Conservation (phyloP, 2,329 filamentous ascomycete genomes). For the Penicillium hesseltinei region DNA sequence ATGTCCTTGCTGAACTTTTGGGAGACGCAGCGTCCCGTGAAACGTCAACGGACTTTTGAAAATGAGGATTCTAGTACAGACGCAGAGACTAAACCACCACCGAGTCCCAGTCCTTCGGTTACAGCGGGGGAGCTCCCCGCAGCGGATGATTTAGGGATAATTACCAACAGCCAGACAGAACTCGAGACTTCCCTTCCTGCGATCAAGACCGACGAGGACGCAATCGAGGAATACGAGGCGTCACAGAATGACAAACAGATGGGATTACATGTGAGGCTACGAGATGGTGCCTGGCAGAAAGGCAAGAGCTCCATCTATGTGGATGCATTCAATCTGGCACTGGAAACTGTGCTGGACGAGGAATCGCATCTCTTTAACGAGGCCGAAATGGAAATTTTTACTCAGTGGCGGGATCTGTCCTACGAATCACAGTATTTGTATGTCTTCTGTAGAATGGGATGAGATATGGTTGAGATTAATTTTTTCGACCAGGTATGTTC, state of each 20-base stretch:
- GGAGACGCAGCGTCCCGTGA: constrained; percentile 33
- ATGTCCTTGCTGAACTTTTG: constrained; percentile 41
- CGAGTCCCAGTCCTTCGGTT: constrained; percentile 34
- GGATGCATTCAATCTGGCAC: constrained; percentile 90
- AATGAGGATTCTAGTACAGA: constrained; percentile 1
- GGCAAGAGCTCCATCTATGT: constrained; percentile 91
- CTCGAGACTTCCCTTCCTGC: constrained; percentile 70
- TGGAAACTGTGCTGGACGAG: constrained; percentile 85
- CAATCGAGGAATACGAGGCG: constrained; percentile 76
- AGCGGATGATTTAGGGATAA: constrained; percentile 29
- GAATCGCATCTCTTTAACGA: constrained; percentile 84
- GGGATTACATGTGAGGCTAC: constrained; percentile 51
- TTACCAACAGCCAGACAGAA: constrained; percentile 56
- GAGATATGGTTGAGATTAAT: constrained; percentile 1
- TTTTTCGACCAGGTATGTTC: constrained; percentile 66
- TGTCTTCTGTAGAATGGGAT: constrained; percentile 33
- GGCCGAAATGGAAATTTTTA: constrained; percentile 74
- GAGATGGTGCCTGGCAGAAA: constrained; percentile 64
- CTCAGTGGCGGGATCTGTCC: constrained; percentile 66
- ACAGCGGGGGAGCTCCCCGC: constrained; percentile 33
- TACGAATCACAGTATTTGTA: constrained; percentile 93
- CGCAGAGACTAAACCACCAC: constrained; percentile 9
- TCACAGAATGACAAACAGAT: constrained; percentile 51
- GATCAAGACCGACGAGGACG: constrained; percentile 65
- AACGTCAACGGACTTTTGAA: constrained; percentile 32